phyloP scores from a whole-genome alignment of 192 early-diverging fungal genomes.

The Martensiomyces pterosporus region DNA sequence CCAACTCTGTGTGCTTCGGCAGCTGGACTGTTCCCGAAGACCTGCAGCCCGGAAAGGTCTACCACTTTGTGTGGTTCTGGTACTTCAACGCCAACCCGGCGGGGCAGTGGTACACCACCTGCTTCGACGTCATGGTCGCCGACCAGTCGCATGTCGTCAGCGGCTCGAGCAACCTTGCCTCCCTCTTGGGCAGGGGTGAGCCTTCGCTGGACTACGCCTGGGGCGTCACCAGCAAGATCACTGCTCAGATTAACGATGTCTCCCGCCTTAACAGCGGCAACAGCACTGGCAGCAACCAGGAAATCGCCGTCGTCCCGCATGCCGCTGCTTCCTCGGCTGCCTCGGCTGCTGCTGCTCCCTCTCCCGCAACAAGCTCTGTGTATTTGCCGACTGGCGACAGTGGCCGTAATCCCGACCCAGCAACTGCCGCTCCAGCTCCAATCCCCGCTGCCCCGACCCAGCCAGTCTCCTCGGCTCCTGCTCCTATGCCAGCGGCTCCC shows the following conservation, averaged over 20 bases:
- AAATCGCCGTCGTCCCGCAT: not conserved
- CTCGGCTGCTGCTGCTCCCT: not conserved
- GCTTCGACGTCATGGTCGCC: conserved; percentile 52
- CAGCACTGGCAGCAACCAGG: not conserved
- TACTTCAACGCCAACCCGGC: conserved; percentile 57
- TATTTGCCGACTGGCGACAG: not conserved
- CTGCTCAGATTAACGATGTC: conserved; percentile 9
- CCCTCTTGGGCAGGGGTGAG: conserved; percentile 9
- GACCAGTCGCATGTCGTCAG: conserved; percentile 18
- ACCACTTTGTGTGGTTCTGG: conserved; percentile 62
- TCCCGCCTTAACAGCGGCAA: conserved; percentile 8
- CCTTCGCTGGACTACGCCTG: conserved; percentile 19
- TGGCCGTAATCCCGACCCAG: not conserved
- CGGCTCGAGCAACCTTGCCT: conserved; percentile 4
- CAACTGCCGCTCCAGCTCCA: too few relatives aligned
- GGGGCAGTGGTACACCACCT: conserved; percentile 60
- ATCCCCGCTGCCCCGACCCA: too few relatives aligned
- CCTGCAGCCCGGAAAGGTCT: conserved; percentile 44
- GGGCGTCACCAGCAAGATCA: conserved; percentile 17
- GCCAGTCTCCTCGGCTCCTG: too few relatives aligned
- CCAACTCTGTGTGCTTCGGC: conserved; percentile 53
- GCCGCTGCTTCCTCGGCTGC: not conserved
- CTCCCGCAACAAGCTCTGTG: too few relatives aligned
- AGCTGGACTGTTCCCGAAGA: conserved; percentile 50
- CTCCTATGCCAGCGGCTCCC: too few relatives aligned